Evolutionary conservation across 352 stramenopile genomes (phyloP).

Genomic region (Pythium guiyangense): DNA sequence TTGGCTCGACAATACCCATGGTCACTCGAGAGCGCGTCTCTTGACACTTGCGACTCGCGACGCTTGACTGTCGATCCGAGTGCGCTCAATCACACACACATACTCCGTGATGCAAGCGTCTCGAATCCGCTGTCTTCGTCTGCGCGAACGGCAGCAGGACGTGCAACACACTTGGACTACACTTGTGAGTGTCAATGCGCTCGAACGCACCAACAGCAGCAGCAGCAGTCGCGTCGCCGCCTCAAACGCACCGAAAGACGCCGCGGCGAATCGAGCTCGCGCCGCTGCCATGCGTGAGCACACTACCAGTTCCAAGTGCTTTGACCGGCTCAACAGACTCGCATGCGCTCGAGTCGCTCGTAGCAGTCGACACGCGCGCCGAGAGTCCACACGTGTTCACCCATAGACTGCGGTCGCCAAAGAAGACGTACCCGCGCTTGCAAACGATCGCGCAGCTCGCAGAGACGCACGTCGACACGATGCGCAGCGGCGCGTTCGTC

Average conservation of each 20-base stretch:
- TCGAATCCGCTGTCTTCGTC: no score
- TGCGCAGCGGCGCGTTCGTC: constrained; percentile 44
- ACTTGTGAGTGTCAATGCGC: no score
- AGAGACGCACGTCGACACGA: constrained; percentile 24
- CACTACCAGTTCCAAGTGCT: neutral
- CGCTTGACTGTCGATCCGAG: no score
- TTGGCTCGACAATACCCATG: no score
- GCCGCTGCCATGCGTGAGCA: neutral
- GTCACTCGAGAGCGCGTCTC: no score
- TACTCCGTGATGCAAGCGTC: no score
- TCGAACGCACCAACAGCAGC: no score
- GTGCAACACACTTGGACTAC: no score
- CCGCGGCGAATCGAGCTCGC: constrained; percentile 7
- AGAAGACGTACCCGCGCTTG: constrained; percentile 21
- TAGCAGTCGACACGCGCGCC: neutral
- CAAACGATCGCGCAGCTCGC: constrained; percentile 44
- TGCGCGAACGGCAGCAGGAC: no score
- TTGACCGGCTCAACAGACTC: neutral
- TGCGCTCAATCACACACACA: no score
- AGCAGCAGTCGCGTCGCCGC: neutral
- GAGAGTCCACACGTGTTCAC: neutral
- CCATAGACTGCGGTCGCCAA: neutral
- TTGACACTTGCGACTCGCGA: no score
- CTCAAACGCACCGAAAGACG: neutral
- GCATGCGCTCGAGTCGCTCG: neutral